These are phyloP conservation scores for Morella rubra DNA, from an alignment of 306 rosid species.

Conservation along the genomic window DNA sequence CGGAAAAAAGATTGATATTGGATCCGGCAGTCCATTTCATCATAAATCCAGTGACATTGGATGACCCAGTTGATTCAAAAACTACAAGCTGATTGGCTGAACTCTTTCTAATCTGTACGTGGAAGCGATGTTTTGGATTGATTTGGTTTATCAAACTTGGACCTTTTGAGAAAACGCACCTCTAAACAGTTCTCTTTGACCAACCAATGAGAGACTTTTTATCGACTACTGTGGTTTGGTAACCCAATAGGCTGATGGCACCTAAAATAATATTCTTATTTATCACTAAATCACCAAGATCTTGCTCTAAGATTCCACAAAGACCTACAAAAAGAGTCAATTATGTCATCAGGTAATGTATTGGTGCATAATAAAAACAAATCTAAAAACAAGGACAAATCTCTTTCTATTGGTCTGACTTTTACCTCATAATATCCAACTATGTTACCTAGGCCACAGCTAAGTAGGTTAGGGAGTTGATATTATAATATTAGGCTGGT, in stretches of 20 bases:
- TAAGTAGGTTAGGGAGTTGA: conserved; percentile 27
- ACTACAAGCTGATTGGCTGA: conserved; percentile 26
- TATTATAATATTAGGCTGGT: too few species aligned
- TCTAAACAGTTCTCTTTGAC: conserved; percentile 2
- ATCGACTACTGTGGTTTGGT: too few species aligned
- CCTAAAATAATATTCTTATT: conserved; percentile 17
- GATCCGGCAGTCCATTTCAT: neutral
- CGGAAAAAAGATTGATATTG: neutral
- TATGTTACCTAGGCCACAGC: neutral
- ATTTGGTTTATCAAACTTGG: conserved; percentile 77
- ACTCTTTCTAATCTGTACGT: conserved; percentile 23
- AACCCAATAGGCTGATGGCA: neutral
- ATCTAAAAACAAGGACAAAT: too few species aligned
- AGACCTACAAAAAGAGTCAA: neutral
- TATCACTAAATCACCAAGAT: conserved; percentile 5
- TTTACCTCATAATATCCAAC: too few species aligned
- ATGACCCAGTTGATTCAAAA: neutral
- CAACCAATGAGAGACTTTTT: conserved; percentile 39
- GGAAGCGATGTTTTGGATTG: conserved; percentile 22
- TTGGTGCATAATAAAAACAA: conserved; percentile 15
- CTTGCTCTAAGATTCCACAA: conserved; percentile 20
- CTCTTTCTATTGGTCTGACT: too few species aligned
- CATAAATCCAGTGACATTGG: neutral
- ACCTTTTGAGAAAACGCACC: conserved; percentile 40
- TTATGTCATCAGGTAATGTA: conserved; percentile 4